phyloP scores from a whole-genome alignment of 306 rosid species.

The Acacia melanoxylon region DNA sequence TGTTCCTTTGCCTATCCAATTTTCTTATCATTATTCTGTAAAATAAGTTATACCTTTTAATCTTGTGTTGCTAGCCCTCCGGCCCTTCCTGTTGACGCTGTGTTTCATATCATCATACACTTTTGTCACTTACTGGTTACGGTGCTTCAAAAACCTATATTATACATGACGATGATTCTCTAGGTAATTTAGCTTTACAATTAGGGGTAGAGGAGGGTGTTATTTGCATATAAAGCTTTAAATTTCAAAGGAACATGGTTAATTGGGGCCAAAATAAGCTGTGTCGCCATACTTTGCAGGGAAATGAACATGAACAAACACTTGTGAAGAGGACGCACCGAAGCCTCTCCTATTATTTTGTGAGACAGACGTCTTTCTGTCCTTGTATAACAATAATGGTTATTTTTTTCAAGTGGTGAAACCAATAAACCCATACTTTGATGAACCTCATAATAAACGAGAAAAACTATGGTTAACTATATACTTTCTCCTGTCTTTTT shows the following conservation, averaged over 20 bases:
- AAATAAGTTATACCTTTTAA: neutral
- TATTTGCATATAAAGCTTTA: neutral
- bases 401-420: neutral
- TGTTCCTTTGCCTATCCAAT: conserved; percentile 17
- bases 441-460: neutral
- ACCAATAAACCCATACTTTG: neutral
- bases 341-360: neutral
- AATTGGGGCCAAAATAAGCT: neutral
- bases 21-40: neutral
- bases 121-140: neutral
- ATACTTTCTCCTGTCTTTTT: too few species aligned
- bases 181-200: neutral
- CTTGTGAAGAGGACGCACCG: neutral
- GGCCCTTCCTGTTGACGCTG: neutral
- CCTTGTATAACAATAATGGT: neutral
- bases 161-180: neutral
- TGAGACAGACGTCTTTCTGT: neutral
- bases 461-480: too few species aligned
- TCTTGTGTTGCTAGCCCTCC: neutral
- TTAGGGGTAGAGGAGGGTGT: neutral
- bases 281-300: neutral
- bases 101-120: neutral
- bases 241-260: neutral
- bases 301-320: neutral
- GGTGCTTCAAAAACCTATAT: neutral